These are phyloP conservation scores for Stentor coeruleus DNA, from an alignment of 73 alveolate species.

Conservation along the genomic window DNA sequence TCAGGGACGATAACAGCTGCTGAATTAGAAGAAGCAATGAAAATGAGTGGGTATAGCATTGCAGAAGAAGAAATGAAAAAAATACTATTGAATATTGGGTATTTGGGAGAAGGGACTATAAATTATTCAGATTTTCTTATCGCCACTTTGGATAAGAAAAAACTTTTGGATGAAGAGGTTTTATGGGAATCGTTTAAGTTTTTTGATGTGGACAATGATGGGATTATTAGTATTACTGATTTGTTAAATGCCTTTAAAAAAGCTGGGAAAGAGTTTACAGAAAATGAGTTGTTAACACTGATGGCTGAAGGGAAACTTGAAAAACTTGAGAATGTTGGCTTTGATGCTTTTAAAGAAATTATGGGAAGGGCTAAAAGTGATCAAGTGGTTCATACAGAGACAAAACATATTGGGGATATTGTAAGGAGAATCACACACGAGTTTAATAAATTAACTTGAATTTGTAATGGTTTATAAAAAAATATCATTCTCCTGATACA, in stretches of 20 bases:
- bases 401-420: neutral
- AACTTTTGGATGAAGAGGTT: constrained; percentile 26
- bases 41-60: neutral
- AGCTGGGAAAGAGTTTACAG: neutral
- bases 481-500: no score
- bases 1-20: constrained; percentile 24
- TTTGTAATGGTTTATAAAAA: no score
- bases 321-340: neutral
- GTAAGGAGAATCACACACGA: neutral
- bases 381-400: neutral
- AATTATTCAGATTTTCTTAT: constrained; percentile 42
- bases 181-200: constrained; percentile 22
- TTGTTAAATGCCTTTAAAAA: neutral
- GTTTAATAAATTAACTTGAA: no score
- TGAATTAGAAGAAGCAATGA: neutral
- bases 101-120: constrained; percentile 32
- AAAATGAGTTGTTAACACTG: neutral
- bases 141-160: constrained; percentile 34
- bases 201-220: constrained; percentile 24
- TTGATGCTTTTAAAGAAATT: neutral
- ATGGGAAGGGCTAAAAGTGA: neutral
- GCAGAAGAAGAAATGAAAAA: constrained; percentile 25
- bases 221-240: neutral
- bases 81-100: neutral
- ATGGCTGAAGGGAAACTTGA: neutral